Conservation (phyloP, 306 rosid species). For the Betula pendula region DNA sequence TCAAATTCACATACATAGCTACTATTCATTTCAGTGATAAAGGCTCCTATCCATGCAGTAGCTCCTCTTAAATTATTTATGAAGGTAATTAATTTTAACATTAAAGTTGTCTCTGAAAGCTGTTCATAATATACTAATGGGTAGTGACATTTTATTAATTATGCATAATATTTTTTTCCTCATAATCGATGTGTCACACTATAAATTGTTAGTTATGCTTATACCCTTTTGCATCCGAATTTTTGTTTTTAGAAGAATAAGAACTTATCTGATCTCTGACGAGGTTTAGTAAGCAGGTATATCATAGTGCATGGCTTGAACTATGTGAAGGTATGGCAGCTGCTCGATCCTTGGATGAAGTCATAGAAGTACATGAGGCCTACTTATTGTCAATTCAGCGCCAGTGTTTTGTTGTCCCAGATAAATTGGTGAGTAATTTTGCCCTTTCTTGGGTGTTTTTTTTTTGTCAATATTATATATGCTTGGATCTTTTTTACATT, state of each 20-base stretch:
- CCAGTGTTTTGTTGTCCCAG: slow-evolving; percentile 97
- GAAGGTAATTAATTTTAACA: background rate
- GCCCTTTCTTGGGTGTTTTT: slow-evolving; percentile 13
- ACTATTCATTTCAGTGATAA: background rate
- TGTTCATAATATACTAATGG: background rate
- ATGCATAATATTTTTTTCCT: background rate
- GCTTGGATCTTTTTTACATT: slow-evolving; percentile 26
- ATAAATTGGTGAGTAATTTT: slow-evolving; percentile 73
- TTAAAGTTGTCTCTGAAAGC: background rate
- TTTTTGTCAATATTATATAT: slow-evolving; percentile 19
- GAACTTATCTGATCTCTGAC: slow-evolving; percentile 32
- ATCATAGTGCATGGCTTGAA: slow-evolving; percentile 99
- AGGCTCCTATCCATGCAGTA: background rate
- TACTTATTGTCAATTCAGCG: slow-evolving; percentile 88
- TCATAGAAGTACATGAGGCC: slow-evolving; percentile 87
- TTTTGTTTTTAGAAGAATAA: slow-evolving; percentile 17
- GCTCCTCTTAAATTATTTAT: background rate
- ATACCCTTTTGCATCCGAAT: slow-evolving; percentile 21
- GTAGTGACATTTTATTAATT: background rate
- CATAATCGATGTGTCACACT: background rate
- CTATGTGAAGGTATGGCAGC: slow-evolving; percentile 83
- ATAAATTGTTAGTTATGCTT: background rate
- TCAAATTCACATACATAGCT: background rate
- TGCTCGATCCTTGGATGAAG: slow-evolving; percentile 89
- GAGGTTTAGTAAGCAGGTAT: slow-evolving; percentile 65